phyloP scores from a whole-genome alignment of 306 rosid genomes.

The Lagenaria siceraria region DNA sequence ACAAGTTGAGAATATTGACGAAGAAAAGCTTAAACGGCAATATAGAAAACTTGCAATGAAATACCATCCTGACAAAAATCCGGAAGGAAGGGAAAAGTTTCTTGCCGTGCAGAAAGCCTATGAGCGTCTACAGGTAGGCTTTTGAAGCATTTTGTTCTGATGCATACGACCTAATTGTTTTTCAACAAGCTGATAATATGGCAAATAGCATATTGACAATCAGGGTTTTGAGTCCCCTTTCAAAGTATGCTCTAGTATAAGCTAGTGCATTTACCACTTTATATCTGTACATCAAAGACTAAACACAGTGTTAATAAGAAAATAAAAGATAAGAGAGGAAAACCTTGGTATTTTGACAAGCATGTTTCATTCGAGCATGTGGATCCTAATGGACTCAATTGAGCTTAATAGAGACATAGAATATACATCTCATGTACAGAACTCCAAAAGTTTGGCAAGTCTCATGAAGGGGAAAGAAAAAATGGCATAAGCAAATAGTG shows the following conservation, averaged over 20 bases:
- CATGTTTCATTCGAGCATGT: neutral
- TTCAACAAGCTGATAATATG: neutral
- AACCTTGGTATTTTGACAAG: neutral
- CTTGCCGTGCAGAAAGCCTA: slow-evolving; percentile 98
- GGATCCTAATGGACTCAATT: neutral
- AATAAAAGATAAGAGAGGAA: neutral
- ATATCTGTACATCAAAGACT: neutral
- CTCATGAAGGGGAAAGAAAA: neutral
- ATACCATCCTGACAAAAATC: slow-evolving; percentile 99
- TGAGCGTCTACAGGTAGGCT: slow-evolving; percentile 89
- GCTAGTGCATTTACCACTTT: neutral
- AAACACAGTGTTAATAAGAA: neutral
- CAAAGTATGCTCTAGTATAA: neutral
- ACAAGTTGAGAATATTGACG: slow-evolving; percentile 95
- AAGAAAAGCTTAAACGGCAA: slow-evolving; percentile 94
- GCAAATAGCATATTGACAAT: neutral
- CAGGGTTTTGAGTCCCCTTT: neutral
- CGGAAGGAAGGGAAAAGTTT: slow-evolving; percentile 94
- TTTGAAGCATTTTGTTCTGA: neutral
- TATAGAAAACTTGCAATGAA: slow-evolving; percentile 98
- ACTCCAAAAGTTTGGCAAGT: neutral
- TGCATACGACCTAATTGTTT: neutral
- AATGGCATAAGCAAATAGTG: neutral
- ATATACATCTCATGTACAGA: neutral
- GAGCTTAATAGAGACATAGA: neutral